phyloP scores from a whole-genome alignment of 192 early-diverging fungal species.

The Dissophora ornata region DNA sequence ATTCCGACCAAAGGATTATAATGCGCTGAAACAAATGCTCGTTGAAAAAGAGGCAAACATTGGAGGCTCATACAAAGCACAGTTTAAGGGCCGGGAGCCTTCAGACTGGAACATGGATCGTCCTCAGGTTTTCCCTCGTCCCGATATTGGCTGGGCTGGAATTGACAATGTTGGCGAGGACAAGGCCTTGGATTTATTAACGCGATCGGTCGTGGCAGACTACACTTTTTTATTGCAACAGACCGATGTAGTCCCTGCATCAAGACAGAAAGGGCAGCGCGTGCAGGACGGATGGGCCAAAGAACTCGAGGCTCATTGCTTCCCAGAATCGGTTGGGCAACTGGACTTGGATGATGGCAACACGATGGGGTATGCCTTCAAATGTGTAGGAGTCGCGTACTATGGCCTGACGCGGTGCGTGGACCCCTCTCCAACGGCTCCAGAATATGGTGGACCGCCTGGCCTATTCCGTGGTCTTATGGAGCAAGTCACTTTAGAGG shows the following conservation, averaged over 20 bases:
- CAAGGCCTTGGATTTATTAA: conserved; percentile 16
- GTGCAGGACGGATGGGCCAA: conserved; percentile 21
- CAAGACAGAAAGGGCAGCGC: neutral
- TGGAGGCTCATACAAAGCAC: conserved; percentile 4
- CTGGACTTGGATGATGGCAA: conserved; percentile 40
- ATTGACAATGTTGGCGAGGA: conserved; percentile 50
- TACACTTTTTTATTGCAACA: conserved; percentile 37
- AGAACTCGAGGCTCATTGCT: conserved; percentile 37
- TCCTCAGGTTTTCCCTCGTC: conserved; percentile 11
- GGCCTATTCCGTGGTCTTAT: conserved; percentile 58
- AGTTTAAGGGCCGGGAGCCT: neutral
- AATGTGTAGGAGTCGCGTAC: conserved; percentile 56
- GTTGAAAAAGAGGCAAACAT: neutral
- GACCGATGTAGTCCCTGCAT: conserved; percentile 19
- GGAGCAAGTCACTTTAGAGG: conserved; percentile 61
- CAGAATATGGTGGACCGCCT: conserved; percentile 29
- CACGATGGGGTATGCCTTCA: conserved; percentile 62
- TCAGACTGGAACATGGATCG: conserved; percentile 21
- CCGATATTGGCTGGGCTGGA: conserved; percentile 37
- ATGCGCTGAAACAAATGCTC: neutral
- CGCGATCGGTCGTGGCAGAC: conserved; percentile 28
- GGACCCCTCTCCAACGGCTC: conserved; percentile 16
- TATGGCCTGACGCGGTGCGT: conserved; percentile 50
- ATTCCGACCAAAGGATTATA: conserved; percentile 29
- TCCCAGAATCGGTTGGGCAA: conserved; percentile 33